A percentile compares a stretch with the other conserved stretches of the same genome.
phyloP scores from a whole-genome alignment of 2,329 filamentous ascomycete genomes.

The Aspergillus felis region DNA sequence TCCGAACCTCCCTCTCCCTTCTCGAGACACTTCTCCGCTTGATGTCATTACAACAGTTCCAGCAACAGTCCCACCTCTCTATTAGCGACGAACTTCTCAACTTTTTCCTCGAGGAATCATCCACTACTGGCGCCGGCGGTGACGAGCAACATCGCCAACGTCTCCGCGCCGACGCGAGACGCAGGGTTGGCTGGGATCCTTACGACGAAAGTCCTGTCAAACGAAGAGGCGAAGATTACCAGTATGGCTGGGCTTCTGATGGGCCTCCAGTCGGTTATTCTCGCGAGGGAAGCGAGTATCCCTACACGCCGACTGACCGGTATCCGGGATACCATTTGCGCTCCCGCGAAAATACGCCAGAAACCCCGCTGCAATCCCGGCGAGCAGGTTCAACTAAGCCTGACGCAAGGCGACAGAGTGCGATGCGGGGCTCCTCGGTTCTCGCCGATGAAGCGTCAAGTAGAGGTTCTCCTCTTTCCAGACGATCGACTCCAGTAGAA shows the following conservation, averaged over 20 bases:
- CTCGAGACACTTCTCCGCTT: slow-evolving; percentile 86
- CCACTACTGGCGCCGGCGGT: slow-evolving; percentile 61
- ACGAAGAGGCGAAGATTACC: slow-evolving; percentile 62
- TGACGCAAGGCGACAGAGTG: slow-evolving; percentile 16
- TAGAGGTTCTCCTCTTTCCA: slow-evolving; percentile 34
- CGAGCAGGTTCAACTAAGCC: slow-evolving; percentile 21
- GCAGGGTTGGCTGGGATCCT: slow-evolving; percentile 65
- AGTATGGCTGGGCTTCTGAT: slow-evolving; percentile 38
- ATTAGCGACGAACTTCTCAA: slow-evolving; percentile 85
- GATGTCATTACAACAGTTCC: slow-evolving; percentile 83
- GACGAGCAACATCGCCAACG: slow-evolving; percentile 59
- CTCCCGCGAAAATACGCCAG: slow-evolving; percentile 32
- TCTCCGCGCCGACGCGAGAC: slow-evolving; percentile 57
- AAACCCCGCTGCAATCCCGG: slow-evolving; percentile 20
- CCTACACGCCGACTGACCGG: slow-evolving; percentile 25
- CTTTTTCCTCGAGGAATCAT: slow-evolving; percentile 74
- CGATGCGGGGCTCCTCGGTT: slow-evolving; percentile 19
- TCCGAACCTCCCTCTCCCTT: slow-evolving; percentile 69
- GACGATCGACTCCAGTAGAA: slow-evolving; percentile 22
- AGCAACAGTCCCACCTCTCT: slow-evolving; percentile 82
- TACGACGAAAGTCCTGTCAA: slow-evolving; percentile 70
- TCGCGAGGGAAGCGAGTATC: slow-evolving; percentile 20
- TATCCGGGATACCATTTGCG: slow-evolving; percentile 25
- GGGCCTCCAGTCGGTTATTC: slow-evolving; percentile 23
- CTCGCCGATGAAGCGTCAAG: slow-evolving; percentile 14